Evolutionary conservation across 2,329 filamentous ascomycete genomes (phyloP).

Genomic region (Calonectria pseudoreteaudii): DNA sequence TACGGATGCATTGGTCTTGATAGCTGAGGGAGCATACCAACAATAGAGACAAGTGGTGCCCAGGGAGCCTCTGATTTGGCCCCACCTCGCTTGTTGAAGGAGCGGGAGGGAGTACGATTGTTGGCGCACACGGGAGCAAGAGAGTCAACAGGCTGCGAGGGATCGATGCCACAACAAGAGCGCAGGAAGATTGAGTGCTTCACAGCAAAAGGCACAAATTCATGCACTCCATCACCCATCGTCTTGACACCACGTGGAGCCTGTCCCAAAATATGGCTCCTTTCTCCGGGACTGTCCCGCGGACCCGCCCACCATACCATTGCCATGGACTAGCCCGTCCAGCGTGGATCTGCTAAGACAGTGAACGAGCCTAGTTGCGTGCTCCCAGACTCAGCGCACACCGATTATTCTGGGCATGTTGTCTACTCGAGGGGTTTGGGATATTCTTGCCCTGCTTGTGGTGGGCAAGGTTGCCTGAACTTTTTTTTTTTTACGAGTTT

Average conservation of each 20-base stretch:
- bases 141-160: constrained; percentile 12
- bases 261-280: constrained; percentile 39
- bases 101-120: not conserved
- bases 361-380: constrained; percentile 19
- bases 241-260: constrained; percentile 45
- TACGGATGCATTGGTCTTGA: not conserved
- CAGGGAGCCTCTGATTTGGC: constrained; percentile 7
- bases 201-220: constrained; percentile 24
- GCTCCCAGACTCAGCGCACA: constrained; percentile 20
- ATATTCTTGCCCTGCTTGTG: constrained; percentile 1
- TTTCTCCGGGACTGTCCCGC: constrained; percentile 44
- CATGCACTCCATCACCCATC: constrained; percentile 38
- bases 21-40: constrained; percentile 20
- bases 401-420: constrained; percentile 11
- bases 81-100: constrained; percentile 10
- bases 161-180: constrained; percentile 9
- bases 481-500: too few relatives aligned
- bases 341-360: constrained; percentile 31
- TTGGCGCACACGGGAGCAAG: not conserved
- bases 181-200: constrained; percentile 16
- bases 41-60: constrained; percentile 1
- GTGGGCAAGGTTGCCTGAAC: not conserved
- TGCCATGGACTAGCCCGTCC: constrained; percentile 22
- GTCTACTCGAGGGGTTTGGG: constrained; percentile 5
- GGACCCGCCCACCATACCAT: constrained; percentile 41